Evolutionary conservation across 495 filamentous ascomycete species (phyloP), one percentile per base, ranked within the genome.

Genomic region (Tuber magnatum): DNA sequence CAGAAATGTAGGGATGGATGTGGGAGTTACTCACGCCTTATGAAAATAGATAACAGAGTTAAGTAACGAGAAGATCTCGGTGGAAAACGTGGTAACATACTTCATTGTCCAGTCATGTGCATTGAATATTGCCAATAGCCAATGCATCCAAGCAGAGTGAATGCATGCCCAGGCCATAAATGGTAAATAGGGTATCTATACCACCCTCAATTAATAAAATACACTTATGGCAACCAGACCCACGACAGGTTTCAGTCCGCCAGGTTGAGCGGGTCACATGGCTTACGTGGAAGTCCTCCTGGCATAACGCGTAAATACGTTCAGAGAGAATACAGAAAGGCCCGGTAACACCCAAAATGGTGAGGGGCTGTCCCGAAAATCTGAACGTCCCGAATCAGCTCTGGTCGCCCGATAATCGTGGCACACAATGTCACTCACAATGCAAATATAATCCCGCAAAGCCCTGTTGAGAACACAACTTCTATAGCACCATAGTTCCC

Each of bases 101-200:
- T 88, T 86, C 91, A 92, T 92, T 2, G 90, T 91, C 89, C 89
- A 92, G 83, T 92, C 90, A 75, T 92, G 90, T 35, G 90, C 90
- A 81, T 92, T 92, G 78, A 92, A 86, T 56, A 91, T 88, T 70
- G 91, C 91, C 28, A 92, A 84, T 9, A 92, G 80, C 81, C 88
- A 90, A 79, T 91, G 90, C 85, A 92, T 87, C 90, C 91, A 92
- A 18, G 83, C 87, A 40, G 91, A 87, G 82, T 92, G 90, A 71
- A 92, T 91, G 43, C 91, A 85, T 14, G 88, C 88, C 91, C 91
- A 93, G 10, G 90, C 90, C 90, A 92, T 92, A 80, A 92, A 90
- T 0, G 89, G 87, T 24, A 92, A 85, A 75, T 91, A 92, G 51
- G 88, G 85, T 70, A 92, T 88, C 88, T 91, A 70, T 28, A 48